Percentiles rank a stretch among this genome's conserved stretches.
These are phyloP conservation scores for Bipolaris sorokiniana DNA, from an alignment of 2,329 filamentous ascomycete species.

Conservation along the genomic window DNA sequence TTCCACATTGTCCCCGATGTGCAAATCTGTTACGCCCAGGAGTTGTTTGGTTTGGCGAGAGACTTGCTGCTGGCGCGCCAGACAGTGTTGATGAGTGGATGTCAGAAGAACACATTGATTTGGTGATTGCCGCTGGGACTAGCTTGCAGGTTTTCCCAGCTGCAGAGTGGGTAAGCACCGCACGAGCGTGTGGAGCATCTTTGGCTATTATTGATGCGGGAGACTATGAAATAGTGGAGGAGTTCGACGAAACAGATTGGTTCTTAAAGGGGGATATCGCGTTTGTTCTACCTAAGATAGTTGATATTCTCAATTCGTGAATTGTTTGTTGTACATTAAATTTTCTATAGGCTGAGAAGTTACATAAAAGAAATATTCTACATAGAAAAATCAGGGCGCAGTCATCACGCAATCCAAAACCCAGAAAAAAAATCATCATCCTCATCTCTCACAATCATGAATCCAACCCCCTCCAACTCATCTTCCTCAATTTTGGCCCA, in stretches of 20 bases:
- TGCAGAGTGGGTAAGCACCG: slow-evolving; percentile 18
- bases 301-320: no score
- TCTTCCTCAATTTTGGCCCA: slow-evolving; percentile 42
- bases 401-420: background rate
- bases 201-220: slow-evolving; percentile 15
- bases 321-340: no score
- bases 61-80: slow-evolving; percentile 12
- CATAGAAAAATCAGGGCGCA: no score
- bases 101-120: slow-evolving; percentile 8
- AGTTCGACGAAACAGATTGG: no score
- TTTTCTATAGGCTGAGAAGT: no score
- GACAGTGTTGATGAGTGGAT: slow-evolving; percentile 20
- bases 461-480: slow-evolving; percentile 26
- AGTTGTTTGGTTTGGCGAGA: slow-evolving; percentile 26
- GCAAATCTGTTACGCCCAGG: slow-evolving; percentile 15
- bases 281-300: no score
- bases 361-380: no score
- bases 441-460: no score
- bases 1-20: slow-evolving; percentile 20
- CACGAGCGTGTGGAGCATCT: slow-evolving; percentile 7
- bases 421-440: background rate
- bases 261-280: no score
- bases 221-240: no score
- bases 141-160: slow-evolving; percentile 20
- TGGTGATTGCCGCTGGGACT: slow-evolving; percentile 18